Conservation (phyloP, 2,329 filamentous ascomycete genomes). For the Cucurbitaria berberidis region DNA sequence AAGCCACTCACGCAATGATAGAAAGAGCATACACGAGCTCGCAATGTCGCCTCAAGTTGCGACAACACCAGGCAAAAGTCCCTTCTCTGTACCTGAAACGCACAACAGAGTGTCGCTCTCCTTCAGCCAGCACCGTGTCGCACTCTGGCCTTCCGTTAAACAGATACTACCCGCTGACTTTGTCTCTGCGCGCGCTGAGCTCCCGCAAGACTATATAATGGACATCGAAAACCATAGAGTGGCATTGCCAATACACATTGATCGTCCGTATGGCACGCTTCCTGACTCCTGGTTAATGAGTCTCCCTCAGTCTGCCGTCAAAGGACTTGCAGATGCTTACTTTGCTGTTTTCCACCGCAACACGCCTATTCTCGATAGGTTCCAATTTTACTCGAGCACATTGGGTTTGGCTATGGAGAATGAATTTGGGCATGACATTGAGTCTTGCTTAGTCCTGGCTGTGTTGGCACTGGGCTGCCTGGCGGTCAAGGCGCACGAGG, state of each 20-base stretch:
- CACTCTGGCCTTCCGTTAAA: slow-evolving; percentile 57
- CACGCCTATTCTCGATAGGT: slow-evolving; percentile 60
- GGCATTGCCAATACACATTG: slow-evolving; percentile 50
- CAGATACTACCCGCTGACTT: slow-evolving; percentile 53
- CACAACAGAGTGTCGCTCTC: slow-evolving; percentile 48
- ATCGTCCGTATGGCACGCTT: slow-evolving; percentile 44
- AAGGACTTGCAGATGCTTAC: slow-evolving; percentile 60
- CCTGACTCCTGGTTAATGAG: slow-evolving; percentile 53
- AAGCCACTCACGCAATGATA: slow-evolving; percentile 21
- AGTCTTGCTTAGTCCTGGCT: slow-evolving; percentile 59
- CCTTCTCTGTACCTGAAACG: slow-evolving; percentile 25
- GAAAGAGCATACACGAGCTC: slow-evolving; percentile 28
- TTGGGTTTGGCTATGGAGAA: slow-evolving; percentile 57
- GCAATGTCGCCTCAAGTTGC: slow-evolving; percentile 35
- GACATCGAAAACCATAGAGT: slow-evolving; percentile 57
- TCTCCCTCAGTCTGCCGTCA: slow-evolving; percentile 57
- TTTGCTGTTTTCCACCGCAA: slow-evolving; percentile 62
- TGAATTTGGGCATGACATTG: slow-evolving; percentile 59
- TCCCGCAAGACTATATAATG: slow-evolving; percentile 59
- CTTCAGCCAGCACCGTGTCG: slow-evolving; percentile 60
- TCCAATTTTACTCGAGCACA: slow-evolving; percentile 59
- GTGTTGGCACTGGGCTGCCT: slow-evolving; percentile 60
- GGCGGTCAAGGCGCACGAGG: slow-evolving; percentile 57
- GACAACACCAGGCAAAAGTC: slow-evolving; percentile 33
- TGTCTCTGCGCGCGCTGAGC: slow-evolving; percentile 42